A percentile compares a stretch with the other conserved stretches of the same genome.
phyloP scores from a whole-genome alignment of 129 eudicot species.

The Chrysanthemum makinoi region DNA sequence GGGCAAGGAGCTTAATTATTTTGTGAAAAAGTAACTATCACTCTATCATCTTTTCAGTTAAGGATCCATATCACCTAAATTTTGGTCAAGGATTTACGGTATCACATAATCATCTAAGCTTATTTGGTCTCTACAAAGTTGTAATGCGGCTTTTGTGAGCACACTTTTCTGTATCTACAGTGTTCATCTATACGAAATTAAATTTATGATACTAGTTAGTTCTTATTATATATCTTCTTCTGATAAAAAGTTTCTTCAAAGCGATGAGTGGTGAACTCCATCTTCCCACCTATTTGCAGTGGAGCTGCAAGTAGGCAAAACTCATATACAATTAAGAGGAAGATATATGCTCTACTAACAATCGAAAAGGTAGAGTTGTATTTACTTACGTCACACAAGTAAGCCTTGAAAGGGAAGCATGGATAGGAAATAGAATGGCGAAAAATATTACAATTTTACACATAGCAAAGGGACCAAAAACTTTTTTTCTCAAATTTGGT shows the following conservation, averaged over 20 bases:
- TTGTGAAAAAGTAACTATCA: background rate
- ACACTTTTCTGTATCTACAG: too few species aligned
- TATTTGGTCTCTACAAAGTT: too few species aligned
- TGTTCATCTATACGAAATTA: background rate
- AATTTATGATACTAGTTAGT: background rate
- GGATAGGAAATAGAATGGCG: too few species aligned
- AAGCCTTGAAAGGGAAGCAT: too few species aligned
- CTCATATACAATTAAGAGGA: conserved; percentile 24
- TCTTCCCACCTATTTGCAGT: conserved; percentile 27
- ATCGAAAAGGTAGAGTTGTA: background rate
- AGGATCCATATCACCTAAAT: background rate
- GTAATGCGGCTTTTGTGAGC: too few species aligned
- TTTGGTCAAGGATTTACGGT: background rate
- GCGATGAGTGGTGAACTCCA: conserved; percentile 19
- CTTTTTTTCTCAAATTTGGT: too few species aligned
- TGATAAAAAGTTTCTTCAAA: background rate
- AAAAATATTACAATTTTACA: too few species aligned
- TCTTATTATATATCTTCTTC: background rate
- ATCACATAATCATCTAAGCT: background rate
- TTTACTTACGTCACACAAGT: background rate
- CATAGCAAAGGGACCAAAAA: too few species aligned
- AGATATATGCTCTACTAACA: background rate
- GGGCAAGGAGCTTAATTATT: conserved; percentile 1
- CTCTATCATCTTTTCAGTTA: background rate
- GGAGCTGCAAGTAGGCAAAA: conserved; percentile 20